Evolutionary conservation across 2,329 filamentous ascomycete genomes (phyloP).

Genomic region (Ascochyta clinopodiicola): DNA sequence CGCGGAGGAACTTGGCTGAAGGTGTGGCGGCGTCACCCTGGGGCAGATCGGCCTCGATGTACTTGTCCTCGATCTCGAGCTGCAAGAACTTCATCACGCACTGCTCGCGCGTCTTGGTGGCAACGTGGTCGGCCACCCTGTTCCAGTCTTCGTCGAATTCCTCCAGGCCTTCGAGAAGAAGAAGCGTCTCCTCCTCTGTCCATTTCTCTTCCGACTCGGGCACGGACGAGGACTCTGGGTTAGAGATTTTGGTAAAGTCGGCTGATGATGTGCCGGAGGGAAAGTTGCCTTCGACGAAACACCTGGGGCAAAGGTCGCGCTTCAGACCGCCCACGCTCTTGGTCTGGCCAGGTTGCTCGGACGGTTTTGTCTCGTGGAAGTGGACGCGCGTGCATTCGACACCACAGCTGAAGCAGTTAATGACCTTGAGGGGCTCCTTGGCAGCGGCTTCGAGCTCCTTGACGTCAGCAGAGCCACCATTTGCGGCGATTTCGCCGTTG

Average conservation of each 20-base stretch:
- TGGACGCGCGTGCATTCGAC: slow-evolving; percentile 81
- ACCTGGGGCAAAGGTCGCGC: slow-evolving; percentile 90
- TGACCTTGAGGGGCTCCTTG: slow-evolving; percentile 68
- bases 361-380: slow-evolving; percentile 72
- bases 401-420: slow-evolving; percentile 90
- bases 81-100: slow-evolving; percentile 97
- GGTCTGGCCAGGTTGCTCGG: slow-evolving; percentile 53
- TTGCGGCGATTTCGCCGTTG: slow-evolving; percentile 69
- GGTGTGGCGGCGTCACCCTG: slow-evolving; percentile 54
- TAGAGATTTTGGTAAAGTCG: slow-evolving; percentile 89
- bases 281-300: slow-evolving; percentile 83
- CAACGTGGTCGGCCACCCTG: slow-evolving; percentile 88
- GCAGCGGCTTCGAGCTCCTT: slow-evolving; percentile 67
- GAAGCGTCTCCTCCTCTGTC: slow-evolving; percentile 88
- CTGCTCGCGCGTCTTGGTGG: slow-evolving; percentile 89
- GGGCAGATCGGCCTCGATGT: slow-evolving; percentile 80
- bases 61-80: slow-evolving; percentile 96
- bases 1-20: slow-evolving; percentile 45
- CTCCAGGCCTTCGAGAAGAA: slow-evolving; percentile 89
- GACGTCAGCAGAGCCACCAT: slow-evolving; percentile 68
- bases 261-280: slow-evolving; percentile 78
- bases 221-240: slow-evolving; percentile 79
- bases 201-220: slow-evolving; percentile 85
- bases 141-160: slow-evolving; percentile 96
- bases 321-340: slow-evolving; percentile 68